Conservation (phyloP, 2,329 filamentous ascomycete species). For the Penicillium capsulatum region DNA sequence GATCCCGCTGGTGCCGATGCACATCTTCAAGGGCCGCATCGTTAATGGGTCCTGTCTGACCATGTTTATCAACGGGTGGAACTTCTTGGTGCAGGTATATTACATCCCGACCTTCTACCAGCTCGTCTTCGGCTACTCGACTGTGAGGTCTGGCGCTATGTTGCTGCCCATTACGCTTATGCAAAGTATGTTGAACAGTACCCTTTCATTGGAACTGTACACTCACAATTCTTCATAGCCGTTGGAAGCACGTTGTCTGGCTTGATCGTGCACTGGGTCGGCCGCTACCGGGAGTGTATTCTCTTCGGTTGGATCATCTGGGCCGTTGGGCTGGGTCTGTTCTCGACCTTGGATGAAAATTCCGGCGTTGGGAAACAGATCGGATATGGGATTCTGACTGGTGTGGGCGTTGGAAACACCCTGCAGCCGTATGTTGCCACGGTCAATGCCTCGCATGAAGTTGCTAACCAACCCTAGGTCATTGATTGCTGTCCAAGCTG, state of each 20-base stretch:
- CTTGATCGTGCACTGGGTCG: conserved; percentile 51
- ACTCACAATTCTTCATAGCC: conserved; percentile 45
- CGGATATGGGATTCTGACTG: conserved; percentile 52
- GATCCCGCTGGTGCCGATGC: conserved; percentile 35
- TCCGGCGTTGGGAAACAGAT: conserved; percentile 53
- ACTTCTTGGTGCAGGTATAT: conserved; percentile 58
- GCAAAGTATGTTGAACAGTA: conserved; percentile 38
- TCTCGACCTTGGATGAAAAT: conserved; percentile 49
- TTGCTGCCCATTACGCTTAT: conserved; percentile 49
- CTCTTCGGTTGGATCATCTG: conserved; percentile 52
- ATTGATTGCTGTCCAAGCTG: conserved; percentile 40
- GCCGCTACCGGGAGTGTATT: conserved; percentile 53
- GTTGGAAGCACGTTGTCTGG: conserved; percentile 50
- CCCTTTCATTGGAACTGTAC: not conserved
- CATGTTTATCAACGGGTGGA: conserved; percentile 58
- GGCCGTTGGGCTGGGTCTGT: conserved; percentile 51
- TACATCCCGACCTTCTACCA: conserved; percentile 61
- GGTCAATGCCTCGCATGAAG: not conserved
- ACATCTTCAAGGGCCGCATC: conserved; percentile 53
- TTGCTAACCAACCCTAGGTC: conserved; percentile 13
- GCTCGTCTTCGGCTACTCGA: conserved; percentile 47
- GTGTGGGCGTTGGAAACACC: conserved; percentile 51
- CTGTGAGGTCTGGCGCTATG: conserved; percentile 49
- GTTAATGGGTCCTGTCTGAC: conserved; percentile 55
- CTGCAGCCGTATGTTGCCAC: conserved; percentile 41